Evolutionary conservation across 495 filamentous ascomycete species (phyloP).

Genomic region (Letharia lupina): DNA sequence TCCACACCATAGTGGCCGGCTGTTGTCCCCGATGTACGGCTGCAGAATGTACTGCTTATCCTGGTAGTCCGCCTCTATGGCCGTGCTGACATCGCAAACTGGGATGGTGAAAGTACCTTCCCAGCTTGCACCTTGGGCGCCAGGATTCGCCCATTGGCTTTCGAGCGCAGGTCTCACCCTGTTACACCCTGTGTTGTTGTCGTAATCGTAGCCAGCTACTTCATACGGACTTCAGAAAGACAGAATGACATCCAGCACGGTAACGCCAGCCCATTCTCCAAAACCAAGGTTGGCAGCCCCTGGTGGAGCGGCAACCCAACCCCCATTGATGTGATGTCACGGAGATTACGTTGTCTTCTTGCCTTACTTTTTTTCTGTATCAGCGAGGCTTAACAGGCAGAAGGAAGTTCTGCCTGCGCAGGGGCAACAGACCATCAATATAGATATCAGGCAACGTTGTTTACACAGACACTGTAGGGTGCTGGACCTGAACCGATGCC

Average conservation of each 20-base stretch:
- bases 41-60: slow-evolving; percentile 26
- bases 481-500: slow-evolving; percentile 27
- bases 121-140: slow-evolving; percentile 24
- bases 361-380: not conserved
- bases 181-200: slow-evolving; percentile 13
- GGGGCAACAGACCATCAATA: slow-evolving; percentile 24
- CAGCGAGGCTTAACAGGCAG: not conserved
- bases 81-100: slow-evolving; percentile 26
- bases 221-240: slow-evolving; percentile 28
- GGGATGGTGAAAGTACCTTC: slow-evolving; percentile 31
- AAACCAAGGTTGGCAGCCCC: slow-evolving; percentile 21
- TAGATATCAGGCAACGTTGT: slow-evolving; percentile 30
- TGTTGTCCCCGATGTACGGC: slow-evolving; percentile 26
- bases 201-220: slow-evolving; percentile 26
- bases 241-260: slow-evolving; percentile 25
- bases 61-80: slow-evolving; percentile 18
- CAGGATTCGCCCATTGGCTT: slow-evolving; percentile 24
- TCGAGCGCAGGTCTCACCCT: slow-evolving; percentile 23
- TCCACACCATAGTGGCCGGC: slow-evolving; percentile 28
- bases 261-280: slow-evolving; percentile 21
- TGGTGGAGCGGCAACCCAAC: slow-evolving; percentile 24
- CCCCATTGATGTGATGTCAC: slow-evolving; percentile 27
- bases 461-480: slow-evolving; percentile 19
- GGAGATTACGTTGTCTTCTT: slow-evolving; percentile 23
- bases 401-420: not conserved